Conservation (phyloP, 169 alveolate species). For the Plasmodium inui region DNA sequence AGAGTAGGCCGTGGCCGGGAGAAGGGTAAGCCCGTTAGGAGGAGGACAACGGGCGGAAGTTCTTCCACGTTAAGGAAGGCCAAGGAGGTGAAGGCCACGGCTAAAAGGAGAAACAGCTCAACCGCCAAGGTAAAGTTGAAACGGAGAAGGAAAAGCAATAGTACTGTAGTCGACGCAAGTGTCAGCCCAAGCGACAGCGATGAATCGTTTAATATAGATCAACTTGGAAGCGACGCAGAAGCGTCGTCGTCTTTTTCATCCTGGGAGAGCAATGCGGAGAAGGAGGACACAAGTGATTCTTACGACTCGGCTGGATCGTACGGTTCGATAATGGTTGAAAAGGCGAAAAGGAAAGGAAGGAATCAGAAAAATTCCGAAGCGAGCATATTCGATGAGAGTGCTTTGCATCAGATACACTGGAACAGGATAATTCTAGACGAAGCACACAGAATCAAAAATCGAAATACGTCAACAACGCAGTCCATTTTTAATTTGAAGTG, state of each 20-base stretch:
- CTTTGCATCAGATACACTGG: conserved; percentile 82
- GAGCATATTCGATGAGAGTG: conserved; percentile 78
- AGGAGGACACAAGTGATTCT: background rate
- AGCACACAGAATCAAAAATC: conserved; percentile 96
- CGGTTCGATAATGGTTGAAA: conserved; percentile 48
- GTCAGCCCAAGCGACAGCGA: conserved; percentile 58
- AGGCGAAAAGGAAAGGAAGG: background rate
- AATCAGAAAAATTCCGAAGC: conserved; percentile 30
- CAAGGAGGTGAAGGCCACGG: background rate
- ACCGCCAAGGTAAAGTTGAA: conserved; percentile 1
- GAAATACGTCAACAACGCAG: conserved; percentile 92
- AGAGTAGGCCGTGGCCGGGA: background rate
- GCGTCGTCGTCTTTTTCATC: background rate
- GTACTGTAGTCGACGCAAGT: background rate
- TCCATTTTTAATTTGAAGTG: conserved; percentile 78
- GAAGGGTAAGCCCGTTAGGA: conserved; percentile 2
- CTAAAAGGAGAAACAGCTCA: background rate
- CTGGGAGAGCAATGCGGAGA: background rate
- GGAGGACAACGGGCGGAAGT: background rate
- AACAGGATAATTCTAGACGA: conserved; percentile 94
- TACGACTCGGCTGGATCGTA: conserved; percentile 17
- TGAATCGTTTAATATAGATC: conserved; percentile 8
- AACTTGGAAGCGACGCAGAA: background rate
- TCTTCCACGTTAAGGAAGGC: background rate
- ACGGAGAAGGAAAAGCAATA: background rate